These are phyloP conservation scores for Endocarpon pusillum DNA, from an alignment of 495 filamentous ascomycete species.

Conservation along the genomic window DNA sequence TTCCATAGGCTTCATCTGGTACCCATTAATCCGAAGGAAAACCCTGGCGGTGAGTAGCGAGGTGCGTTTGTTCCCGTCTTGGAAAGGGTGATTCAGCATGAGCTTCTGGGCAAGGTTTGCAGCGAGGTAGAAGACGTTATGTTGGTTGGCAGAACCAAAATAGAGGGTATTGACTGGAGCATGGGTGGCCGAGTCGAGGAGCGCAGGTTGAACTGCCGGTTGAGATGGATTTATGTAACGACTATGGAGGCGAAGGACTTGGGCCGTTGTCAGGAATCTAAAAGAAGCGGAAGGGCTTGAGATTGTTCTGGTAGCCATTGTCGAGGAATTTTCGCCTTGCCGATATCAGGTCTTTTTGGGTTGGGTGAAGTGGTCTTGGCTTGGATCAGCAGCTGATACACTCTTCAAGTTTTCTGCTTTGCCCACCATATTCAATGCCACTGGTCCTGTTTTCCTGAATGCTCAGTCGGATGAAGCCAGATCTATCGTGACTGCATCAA, in stretches of 20 bases:
- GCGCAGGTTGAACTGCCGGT: conserved; percentile 8
- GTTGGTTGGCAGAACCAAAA: conserved; percentile 12
- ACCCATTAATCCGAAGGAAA: conserved; percentile 22
- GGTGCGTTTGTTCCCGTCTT: conserved; percentile 21
- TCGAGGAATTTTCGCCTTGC: too few species aligned
- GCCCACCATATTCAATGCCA: too few species aligned
- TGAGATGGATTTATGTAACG: conserved; percentile 3
- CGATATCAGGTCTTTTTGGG: too few species aligned
- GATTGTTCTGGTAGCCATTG: conserved; percentile 3
- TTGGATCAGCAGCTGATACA: too few species aligned
- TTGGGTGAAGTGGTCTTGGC: too few species aligned
- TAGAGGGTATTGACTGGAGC: conserved; percentile 18
- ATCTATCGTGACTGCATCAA: too few species aligned
- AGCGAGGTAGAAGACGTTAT: conserved; percentile 17
- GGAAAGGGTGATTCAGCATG: conserved; percentile 20
- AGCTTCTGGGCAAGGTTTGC: conserved; percentile 17
- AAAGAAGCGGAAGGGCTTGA: too few species aligned
- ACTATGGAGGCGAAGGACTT: conserved; percentile 9
- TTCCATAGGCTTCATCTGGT: conserved; percentile 12
- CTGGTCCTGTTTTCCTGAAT: too few species aligned
- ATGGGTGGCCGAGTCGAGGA: conserved; percentile 16
- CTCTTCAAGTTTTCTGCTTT: too few species aligned
- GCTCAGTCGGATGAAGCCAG: too few species aligned
- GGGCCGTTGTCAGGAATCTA: conserved; percentile 10
- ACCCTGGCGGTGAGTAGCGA: conserved; percentile 18